These are phyloP conservation scores for Aeminium ludgeri DNA, from an alignment of 495 filamentous ascomycete genomes.

Conservation along the genomic window DNA sequence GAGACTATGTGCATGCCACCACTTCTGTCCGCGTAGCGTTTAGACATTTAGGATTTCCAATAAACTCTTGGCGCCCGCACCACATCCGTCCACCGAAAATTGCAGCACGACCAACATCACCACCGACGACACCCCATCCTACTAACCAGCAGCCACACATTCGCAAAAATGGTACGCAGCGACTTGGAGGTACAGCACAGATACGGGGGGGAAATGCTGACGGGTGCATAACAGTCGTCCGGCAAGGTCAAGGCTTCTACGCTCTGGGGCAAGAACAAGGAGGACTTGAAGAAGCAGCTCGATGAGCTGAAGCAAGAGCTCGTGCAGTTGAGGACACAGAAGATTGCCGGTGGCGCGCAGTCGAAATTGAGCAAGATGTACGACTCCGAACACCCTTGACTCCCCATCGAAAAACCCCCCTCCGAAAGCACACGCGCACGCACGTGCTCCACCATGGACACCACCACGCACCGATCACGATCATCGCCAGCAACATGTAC, in stretches of 20 bases:
- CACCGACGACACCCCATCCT: too few species aligned
- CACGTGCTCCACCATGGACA: not conserved
- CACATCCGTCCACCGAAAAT: too few species aligned
- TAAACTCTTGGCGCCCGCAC: too few species aligned
- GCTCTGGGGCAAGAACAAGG: constrained; percentile 98
- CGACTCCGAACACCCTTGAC: constrained; percentile 15
- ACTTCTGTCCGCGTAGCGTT: too few species aligned
- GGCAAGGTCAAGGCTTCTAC: constrained; percentile 84
- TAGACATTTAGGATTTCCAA: too few species aligned
- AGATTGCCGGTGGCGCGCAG: constrained; percentile 81
- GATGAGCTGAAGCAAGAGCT: constrained; percentile 72
- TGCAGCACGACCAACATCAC: too few species aligned
- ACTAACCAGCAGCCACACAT: too few species aligned
- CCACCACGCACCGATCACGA: not conserved
- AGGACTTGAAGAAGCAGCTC: constrained; percentile 76
- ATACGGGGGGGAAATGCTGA: not conserved
- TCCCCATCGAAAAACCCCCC: not conserved
- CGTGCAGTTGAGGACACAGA: constrained; percentile 82
- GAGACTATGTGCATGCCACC: too few species aligned
- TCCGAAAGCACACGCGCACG: not conserved
- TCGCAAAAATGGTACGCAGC: too few species aligned
- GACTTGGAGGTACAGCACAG: too few species aligned
- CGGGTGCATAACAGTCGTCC: constrained; percentile 43
- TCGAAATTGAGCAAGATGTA: constrained; percentile 97
- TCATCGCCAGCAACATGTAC: too few species aligned